Conservation (phyloP, 345 rosid genomes). For the Capsella bursapastoris region DNA sequence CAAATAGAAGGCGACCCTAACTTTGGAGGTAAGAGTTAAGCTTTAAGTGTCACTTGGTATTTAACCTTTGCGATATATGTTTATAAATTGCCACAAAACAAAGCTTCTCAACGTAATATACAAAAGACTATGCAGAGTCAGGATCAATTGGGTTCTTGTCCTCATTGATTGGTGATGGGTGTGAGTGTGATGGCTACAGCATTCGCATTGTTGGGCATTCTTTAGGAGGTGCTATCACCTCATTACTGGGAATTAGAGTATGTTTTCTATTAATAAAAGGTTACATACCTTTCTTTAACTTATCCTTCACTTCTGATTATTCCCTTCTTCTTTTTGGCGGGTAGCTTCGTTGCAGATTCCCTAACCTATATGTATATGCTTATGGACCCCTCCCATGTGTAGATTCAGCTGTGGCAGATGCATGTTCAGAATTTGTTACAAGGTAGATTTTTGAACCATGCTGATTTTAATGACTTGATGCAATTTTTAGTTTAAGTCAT, state of each 20-base stretch:
- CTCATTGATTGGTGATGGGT: constrained; percentile 77
- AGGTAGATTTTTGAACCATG: constrained; percentile 53
- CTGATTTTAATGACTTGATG: constrained; percentile 3
- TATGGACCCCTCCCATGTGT: constrained; percentile 91
- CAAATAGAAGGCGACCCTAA: constrained; percentile 76
- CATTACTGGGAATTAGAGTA: constrained; percentile 85
- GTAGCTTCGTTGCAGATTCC: constrained; percentile 67
- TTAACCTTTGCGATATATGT: not conserved
- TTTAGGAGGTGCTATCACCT: constrained; percentile 90
- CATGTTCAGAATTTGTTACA: constrained; percentile 82
- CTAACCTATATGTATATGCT: constrained; percentile 73
- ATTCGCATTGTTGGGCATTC: constrained; percentile 86
- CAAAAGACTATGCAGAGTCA: constrained; percentile 46
- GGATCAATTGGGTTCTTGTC: constrained; percentile 64
- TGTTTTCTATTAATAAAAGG: constrained; percentile 27
- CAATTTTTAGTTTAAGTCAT: constrained; percentile 1
- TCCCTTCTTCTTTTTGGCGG: not conserved
- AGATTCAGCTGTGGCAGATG: constrained; percentile 71
- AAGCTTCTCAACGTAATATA: constrained; percentile 17
- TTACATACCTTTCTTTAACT: not conserved
- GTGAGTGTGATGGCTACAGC: constrained; percentile 90
- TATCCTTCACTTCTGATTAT: constrained; percentile 20
- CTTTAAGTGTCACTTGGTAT: constrained; percentile 12
- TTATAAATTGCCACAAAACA: not conserved
- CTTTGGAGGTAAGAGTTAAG: constrained; percentile 48